These are phyloP conservation scores for Fusarium newnesense DNA, from an alignment of 2,329 filamentous ascomycete genomes.

Conservation along the genomic window DNA sequence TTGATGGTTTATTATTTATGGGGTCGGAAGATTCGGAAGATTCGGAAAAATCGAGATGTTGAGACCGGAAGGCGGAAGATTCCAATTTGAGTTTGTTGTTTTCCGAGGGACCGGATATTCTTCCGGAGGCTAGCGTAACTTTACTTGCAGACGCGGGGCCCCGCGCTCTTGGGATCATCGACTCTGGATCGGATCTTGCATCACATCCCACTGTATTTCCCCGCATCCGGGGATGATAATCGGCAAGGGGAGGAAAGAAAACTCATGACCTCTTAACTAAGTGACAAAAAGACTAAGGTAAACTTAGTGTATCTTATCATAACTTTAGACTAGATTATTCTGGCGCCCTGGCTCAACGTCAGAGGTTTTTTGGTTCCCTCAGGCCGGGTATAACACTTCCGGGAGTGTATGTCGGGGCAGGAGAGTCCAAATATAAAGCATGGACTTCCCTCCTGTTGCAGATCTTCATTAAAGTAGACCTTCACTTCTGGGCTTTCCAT, in stretches of 20 bases:
- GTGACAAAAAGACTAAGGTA: too few species aligned
- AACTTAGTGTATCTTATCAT: too few species aligned
- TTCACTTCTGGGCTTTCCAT: accelerated
- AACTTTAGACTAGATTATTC: too few species aligned
- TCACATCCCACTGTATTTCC: not conserved
- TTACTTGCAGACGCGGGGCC: not conserved
- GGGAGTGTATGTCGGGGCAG: accelerated
- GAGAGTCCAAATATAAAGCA: not conserved
- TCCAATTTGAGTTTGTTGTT: not conserved
- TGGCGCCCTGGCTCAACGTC: too few species aligned
- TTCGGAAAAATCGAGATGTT: accelerated
- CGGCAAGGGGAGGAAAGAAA: too few species aligned
- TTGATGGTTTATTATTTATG: too few species aligned
- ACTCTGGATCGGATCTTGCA: not conserved
- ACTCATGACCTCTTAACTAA: too few species aligned
- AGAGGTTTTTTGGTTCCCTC: too few species aligned
- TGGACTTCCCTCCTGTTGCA: not conserved
- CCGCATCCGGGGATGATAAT: not conserved
- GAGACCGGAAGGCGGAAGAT: not conserved
- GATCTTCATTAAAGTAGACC: accelerated
- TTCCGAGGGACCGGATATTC: not conserved
- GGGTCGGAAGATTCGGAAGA: not conserved
- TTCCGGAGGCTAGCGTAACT: not conserved
- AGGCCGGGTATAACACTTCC: too few species aligned
- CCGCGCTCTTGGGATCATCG: not conserved